Evolutionary conservation across 2,329 filamentous ascomycete genomes (phyloP), one percentile per base, ranked within the genome.

Genomic region (Colletotrichum spinosum): DNA sequence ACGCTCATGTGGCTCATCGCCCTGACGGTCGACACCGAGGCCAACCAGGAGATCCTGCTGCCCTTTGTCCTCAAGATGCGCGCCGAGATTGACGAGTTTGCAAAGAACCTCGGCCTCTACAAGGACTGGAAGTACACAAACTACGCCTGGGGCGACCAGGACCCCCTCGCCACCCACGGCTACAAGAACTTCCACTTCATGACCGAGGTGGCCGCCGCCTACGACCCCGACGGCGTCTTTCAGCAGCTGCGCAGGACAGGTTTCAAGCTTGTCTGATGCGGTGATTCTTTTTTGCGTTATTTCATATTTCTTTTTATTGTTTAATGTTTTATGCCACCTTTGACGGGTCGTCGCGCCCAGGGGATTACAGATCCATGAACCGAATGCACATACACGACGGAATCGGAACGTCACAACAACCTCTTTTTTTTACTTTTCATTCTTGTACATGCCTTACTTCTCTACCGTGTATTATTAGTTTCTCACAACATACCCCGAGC

Each of bases 91-190:
- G 69, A 75, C 50, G 58, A 64, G 3, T 72, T 72, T 11, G 70
- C 76, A 10, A 67, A 65, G n/a, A 53, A 74, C 52, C 64, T 76
- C 33, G 73, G 72, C 17, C 67, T 70, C 3, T 72, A 75, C 64
- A 70, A 73, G 53, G 69, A 78, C 41, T 80, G 75, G 70, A 72
- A 77, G 38, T 83, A 79, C 65, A 72, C 82, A 45, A 83, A 84
- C 70, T 83, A 84, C 55, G 79, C 79, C 2, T 72, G 74, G 37
- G 67, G 69, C 2, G 72, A 74, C 48, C 79, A 84, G 71, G 69
- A 78, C 25, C 77, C 80, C 1, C 70, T 81, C 13, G 54, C 67
- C 6, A 67, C 73, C 6, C 83, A 81, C 55, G 80, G 80, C 0
- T 45, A 71, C 8, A 72, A 75, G 34, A 79, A 76, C 45, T 56